Evolutionary conservation across 352 stramenopile genomes (phyloP), one percentile per base, ranked within the genome.

Genomic region (Pythium oligandrum): DNA sequence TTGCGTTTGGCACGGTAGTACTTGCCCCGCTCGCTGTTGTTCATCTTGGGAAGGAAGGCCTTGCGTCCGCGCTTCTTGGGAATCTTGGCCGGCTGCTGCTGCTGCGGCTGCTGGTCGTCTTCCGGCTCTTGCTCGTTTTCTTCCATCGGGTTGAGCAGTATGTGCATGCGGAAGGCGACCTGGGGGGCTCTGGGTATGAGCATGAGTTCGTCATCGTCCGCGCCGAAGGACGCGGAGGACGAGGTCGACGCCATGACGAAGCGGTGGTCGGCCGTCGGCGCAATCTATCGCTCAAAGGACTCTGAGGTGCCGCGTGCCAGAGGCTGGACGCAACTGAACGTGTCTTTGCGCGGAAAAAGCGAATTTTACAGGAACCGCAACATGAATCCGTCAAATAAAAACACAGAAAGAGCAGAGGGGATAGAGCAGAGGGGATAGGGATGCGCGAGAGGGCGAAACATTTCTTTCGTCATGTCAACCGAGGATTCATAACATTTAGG

Each of bases 21-120:
- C 40, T 86, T 88, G 44, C 74, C 71, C 5, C 76, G 74, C 51
- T 80, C 68, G 55, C 74, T 88, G 59, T 85, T 87, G 40, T 59
- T 73, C 51, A 86, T 63, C 33, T 57, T 57, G 36, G 56, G 56
- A 26, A 63, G 38, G 11, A 58, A 46, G n/a, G 56, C 12, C 32
- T 63, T 67, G 48, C 71, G 71, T 2, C 64, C 65, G 39, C 63
- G 64, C 52, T 78, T 81, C 57, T 74, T 78, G 37, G 56, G 55
- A 26, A 55, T 26, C 30, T 61, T 61, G 47, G 42, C 40, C 4
- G 40, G 5, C 44, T 47, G 42, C 38, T 37, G 5, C 44, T 47
- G 42, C 38, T 37, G 31, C 44, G 37, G 44, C 6, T 50, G n/a
- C 31, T 11, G 17, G 0, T 37, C 6, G 9, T 50, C 17, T 12